Percentiles rank a stretch among this genome's conserved stretches.
These are phyloP conservation scores for Monosporascus sp. DNA, from an alignment of 2,329 filamentous ascomycete genomes.

Conservation along the genomic window DNA sequence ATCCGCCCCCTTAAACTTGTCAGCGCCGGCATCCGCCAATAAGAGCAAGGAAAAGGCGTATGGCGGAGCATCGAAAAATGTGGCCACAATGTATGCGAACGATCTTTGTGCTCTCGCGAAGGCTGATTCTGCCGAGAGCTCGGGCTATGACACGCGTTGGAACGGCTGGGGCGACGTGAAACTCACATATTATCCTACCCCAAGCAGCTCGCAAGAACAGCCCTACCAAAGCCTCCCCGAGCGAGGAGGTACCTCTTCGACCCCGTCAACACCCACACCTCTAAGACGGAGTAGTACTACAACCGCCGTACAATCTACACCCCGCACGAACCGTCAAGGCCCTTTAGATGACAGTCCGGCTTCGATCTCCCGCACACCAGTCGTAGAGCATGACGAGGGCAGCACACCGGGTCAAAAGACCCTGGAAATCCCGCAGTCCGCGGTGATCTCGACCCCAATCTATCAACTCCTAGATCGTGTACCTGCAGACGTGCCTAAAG, in stretches of 20 bases:
- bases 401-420: slow-evolving; percentile 47
- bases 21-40: slow-evolving; percentile 47
- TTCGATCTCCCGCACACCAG: slow-evolving; percentile 30
- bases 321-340: slow-evolving; percentile 27
- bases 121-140: slow-evolving; percentile 36
- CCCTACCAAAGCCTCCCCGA: slow-evolving; percentile 18
- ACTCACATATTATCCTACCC: slow-evolving; percentile 68
- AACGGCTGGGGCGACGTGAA: slow-evolving; percentile 76
- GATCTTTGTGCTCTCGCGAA: slow-evolving; percentile 74
- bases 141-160: slow-evolving; percentile 43
- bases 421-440: slow-evolving; percentile 59
- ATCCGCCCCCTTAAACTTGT: slow-evolving; percentile 43
- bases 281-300: slow-evolving; percentile 62
- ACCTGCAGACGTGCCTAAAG: slow-evolving; percentile 61
- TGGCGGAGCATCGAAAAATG: slow-evolving; percentile 35
- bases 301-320: slow-evolving; percentile 32
- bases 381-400: slow-evolving; percentile 32
- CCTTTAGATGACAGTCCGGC: slow-evolving; percentile 44
- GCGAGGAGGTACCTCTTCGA: slow-evolving; percentile 33
- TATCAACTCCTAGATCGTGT: slow-evolving; percentile 52
- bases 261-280: slow-evolving; percentile 69
- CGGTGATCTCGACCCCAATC: slow-evolving; percentile 46
- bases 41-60: slow-evolving; percentile 73
- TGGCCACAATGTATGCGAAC: slow-evolving; percentile 66
- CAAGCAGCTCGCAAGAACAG: slow-evolving; percentile 24